These are phyloP conservation scores for Stentor roeselii DNA, from an alignment of 73 alveolate genomes.

Conservation along the genomic window DNA sequence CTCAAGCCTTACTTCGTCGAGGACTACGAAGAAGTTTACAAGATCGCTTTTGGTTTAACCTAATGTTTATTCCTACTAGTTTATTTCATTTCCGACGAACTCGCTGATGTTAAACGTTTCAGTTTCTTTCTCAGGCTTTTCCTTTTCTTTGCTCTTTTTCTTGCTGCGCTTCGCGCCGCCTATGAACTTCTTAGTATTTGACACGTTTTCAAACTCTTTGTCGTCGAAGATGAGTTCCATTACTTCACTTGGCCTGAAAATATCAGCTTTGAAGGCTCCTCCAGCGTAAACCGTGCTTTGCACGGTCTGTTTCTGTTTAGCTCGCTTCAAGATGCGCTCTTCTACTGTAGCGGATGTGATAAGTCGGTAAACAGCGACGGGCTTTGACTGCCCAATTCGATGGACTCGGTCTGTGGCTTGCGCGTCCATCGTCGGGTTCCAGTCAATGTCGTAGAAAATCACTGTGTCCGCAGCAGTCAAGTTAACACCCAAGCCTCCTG, in stretches of 20 bases:
- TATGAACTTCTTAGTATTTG: conserved; percentile 14
- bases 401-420: conserved; percentile 99
- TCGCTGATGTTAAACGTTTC: conserved; percentile 18
- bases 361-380: conserved; percentile 92
- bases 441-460: conserved; percentile 97
- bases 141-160: conserved; percentile 12
- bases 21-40: conserved; percentile 50
- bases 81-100: conserved; percentile 14
- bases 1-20: conserved; percentile 42
- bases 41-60: conserved; percentile 31
- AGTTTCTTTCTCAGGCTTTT: conserved; percentile 1
- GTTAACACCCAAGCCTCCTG: conserved; percentile 98
- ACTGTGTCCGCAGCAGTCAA: conserved; percentile 98
- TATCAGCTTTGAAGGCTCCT: conserved; percentile 97
- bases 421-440: conserved; percentile 99
- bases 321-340: conserved; percentile 96
- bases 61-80: too few species aligned
- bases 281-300: conserved; percentile 97
- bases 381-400: conserved; percentile 97
- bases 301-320: conserved; percentile 94
- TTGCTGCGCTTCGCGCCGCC: neutral
- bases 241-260: conserved; percentile 91
- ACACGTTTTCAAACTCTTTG: conserved; percentile 4
- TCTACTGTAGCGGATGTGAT: conserved; percentile 95
- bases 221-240: conserved; percentile 94